These are phyloP conservation scores for Myrica gale DNA, from an alignment of 306 rosid species.

Conservation along the genomic window DNA sequence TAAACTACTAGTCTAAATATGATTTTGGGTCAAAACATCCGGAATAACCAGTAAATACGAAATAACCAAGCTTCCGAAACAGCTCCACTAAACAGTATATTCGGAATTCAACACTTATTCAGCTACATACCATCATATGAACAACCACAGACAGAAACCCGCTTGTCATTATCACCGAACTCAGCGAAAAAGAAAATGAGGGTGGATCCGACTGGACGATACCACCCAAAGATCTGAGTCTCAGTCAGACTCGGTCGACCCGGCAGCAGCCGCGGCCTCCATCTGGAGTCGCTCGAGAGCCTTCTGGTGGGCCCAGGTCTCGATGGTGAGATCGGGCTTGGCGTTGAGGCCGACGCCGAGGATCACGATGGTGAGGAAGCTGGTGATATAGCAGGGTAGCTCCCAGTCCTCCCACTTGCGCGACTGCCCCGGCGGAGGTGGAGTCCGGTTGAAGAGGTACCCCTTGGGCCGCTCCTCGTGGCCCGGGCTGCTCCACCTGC, in stretches of 20 bases:
- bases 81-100: constrained; percentile 11
- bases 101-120: constrained; percentile 28
- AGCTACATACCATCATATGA: constrained; percentile 30
- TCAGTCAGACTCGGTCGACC: constrained; percentile 50
- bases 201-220: constrained; percentile 27
- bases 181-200: background rate
- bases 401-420: constrained; percentile 99
- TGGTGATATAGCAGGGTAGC: constrained; percentile 93
- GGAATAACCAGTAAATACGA: background rate
- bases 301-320: constrained; percentile 97
- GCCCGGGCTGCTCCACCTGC: constrained; percentile 85
- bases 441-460: constrained; percentile 70
- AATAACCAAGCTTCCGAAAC: constrained; percentile 15
- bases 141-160: constrained; percentile 13
- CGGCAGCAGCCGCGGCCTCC: constrained; percentile 48
- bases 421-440: constrained; percentile 66
- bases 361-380: constrained; percentile 93
- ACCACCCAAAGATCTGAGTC: constrained; percentile 17
- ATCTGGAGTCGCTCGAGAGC: constrained; percentile 90
- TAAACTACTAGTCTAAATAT: background rate
- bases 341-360: constrained; percentile 99
- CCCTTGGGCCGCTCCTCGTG: constrained; percentile 90
- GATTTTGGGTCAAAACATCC: constrained; percentile 3
- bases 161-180: background rate
- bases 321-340: constrained; percentile 96